phyloP scores from a whole-genome alignment of 495 filamentous ascomycete species.

The Clohesyomyces aquaticus region DNA sequence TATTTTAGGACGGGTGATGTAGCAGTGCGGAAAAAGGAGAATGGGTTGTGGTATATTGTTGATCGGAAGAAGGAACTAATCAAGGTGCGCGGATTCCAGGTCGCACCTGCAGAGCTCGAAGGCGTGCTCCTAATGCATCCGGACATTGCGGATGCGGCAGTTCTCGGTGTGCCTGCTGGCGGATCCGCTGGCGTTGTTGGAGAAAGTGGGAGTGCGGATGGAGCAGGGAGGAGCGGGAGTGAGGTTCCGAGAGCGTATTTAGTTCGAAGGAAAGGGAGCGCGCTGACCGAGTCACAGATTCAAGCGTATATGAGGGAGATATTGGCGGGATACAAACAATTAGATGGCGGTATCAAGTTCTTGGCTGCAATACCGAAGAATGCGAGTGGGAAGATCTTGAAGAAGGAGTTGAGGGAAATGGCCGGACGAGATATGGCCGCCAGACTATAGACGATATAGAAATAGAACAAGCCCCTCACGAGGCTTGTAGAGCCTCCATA shows the following conservation, averaged over 20 bases:
- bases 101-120: conserved; percentile 36
- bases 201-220: background rate
- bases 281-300: conserved; percentile 23
- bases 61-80: conserved; percentile 64
- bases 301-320: conserved; percentile 20
- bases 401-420: conserved; percentile 27
- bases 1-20: conserved; percentile 34
- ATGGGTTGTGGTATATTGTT: conserved; percentile 70
- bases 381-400: conserved; percentile 35
- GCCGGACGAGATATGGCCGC: conserved; percentile 24
- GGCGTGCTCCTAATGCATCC: conserved; percentile 25
- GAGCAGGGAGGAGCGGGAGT: conserved; percentile 9
- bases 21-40: conserved; percentile 45
- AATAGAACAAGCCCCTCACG: too few species aligned
- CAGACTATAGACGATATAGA: conserved; percentile 4
- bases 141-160: conserved; percentile 32
- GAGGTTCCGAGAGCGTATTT: conserved; percentile 44
- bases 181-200: too few species aligned
- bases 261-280: conserved; percentile 27
- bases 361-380: conserved; percentile 30
- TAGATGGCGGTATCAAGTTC: conserved; percentile 27
- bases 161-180: conserved; percentile 29
- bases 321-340: conserved; percentile 29
- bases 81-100: conserved; percentile 39
- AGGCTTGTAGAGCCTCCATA: too few species aligned